Percentiles rank a stretch among this genome's conserved stretches.
Conservation (phyloP, 371 early-diverging fungal genomes). For the Apophysomyces variabilis region DNA sequence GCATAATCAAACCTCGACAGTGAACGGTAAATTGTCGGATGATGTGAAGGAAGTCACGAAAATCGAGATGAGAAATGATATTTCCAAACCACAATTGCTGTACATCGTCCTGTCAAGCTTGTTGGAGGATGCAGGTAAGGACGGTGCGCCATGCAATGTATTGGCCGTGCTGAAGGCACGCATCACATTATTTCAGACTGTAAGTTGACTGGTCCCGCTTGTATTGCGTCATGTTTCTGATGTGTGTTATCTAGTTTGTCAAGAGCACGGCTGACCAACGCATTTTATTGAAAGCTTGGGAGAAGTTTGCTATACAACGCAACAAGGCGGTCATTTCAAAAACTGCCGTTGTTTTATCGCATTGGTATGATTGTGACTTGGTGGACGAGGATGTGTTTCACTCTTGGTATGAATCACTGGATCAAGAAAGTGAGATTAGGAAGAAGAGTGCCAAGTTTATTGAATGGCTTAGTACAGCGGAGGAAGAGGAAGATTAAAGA, state of each 20-base stretch:
- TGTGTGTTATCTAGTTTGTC: slow-evolving; percentile 51
- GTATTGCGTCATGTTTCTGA: not conserved
- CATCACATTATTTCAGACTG: slow-evolving; percentile 59
- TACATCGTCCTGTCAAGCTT: slow-evolving; percentile 62
- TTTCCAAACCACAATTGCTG: slow-evolving; percentile 70
- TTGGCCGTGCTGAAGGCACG: slow-evolving; percentile 35
- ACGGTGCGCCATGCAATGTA: slow-evolving; percentile 25
- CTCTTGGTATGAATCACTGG: slow-evolving; percentile 61
- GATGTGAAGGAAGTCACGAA: slow-evolving; percentile 79
- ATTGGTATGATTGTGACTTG: slow-evolving; percentile 71
- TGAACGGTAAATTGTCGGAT: slow-evolving; percentile 42
- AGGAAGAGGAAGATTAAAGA: slow-evolving; percentile 62
- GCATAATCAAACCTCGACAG: slow-evolving; percentile 27
- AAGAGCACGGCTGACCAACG: slow-evolving; percentile 64
- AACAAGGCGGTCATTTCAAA: slow-evolving; percentile 54
- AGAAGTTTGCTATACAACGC: slow-evolving; percentile 58
- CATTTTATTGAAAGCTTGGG: slow-evolving; percentile 68
- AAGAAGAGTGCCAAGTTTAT: slow-evolving; percentile 67
- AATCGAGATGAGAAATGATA: slow-evolving; percentile 75
- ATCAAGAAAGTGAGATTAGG: slow-evolving; percentile 55
- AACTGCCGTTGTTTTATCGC: slow-evolving; percentile 61
- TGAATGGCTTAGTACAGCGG: slow-evolving; percentile 73
- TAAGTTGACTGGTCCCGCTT: slow-evolving; percentile 25
- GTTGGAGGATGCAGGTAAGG: slow-evolving; percentile 52
- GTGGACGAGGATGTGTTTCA: slow-evolving; percentile 76